Percentiles rank a stretch among this genome's conserved stretches.
These are phyloP conservation scores for Suillus americanus DNA, from an alignment of 768 basidiomycete genomes.

Conservation along the genomic window DNA sequence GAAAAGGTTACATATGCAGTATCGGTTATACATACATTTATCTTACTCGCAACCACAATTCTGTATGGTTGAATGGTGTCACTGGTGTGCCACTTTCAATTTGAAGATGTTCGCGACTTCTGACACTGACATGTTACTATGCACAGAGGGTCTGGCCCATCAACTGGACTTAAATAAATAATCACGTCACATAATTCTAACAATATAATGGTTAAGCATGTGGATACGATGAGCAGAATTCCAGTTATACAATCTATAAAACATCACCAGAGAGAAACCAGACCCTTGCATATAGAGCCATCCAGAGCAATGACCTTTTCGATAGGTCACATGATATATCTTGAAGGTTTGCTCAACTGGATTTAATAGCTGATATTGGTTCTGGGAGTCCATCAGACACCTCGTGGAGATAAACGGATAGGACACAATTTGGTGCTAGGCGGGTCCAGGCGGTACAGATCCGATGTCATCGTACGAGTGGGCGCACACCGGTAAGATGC, in stretches of 20 bases:
- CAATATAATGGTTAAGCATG: not conserved
- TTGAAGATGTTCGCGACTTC: not conserved
- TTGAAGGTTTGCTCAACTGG: not conserved
- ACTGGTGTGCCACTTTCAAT: not conserved
- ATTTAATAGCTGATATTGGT: not conserved
- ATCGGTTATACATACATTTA: not conserved
- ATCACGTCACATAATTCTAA: not conserved
- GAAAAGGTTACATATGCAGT: not conserved
- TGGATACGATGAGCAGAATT: not conserved
- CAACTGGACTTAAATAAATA: not conserved
- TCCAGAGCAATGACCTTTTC: not conserved
- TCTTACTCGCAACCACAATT: too few species aligned
- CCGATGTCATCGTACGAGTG: not conserved
- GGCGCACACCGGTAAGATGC: not conserved
- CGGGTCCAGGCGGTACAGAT: not conserved
- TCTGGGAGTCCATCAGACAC: not conserved
- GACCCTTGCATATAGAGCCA: not conserved
- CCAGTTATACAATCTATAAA: not conserved
- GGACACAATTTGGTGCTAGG: not conserved
- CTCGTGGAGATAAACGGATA: not conserved
- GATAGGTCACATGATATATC: not conserved
- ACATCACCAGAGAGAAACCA: not conserved
- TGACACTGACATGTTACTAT: not conserved
- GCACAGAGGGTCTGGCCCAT: not conserved
- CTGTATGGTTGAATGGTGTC: not conserved